Evolutionary conservation across 75 land plant species (phyloP).

Genomic region (Cunninghamia lanceolata): DNA sequence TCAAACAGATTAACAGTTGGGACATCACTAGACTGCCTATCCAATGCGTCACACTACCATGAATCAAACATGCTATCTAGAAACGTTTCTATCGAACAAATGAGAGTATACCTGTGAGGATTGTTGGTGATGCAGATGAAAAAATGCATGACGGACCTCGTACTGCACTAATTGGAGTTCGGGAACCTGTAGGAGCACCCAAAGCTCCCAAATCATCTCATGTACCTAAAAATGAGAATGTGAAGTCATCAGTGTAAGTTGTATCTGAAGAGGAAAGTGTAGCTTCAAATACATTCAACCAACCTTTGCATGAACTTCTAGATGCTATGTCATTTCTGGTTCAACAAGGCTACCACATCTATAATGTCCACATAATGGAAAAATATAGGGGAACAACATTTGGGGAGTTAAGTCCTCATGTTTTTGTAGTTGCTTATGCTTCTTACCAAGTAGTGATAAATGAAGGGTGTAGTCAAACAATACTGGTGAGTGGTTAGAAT

Average conservation of each 20-base stretch:
- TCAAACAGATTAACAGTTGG: conserved; percentile 18
- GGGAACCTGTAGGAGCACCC: conserved; percentile 86
- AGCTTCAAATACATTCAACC: conserved; percentile 39
- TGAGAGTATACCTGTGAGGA: conserved; percentile 72
- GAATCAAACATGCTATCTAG: conserved; percentile 34
- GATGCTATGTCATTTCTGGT: conserved; percentile 78
- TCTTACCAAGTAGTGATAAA: conserved; percentile 89
- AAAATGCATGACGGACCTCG: conserved; percentile 58
- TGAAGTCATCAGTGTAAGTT: conserved; percentile 26
- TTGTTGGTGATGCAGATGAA: conserved; percentile 86
- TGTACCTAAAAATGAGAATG: conserved; percentile 32
- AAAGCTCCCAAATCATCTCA: conserved; percentile 49
- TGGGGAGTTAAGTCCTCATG: conserved; percentile 97
- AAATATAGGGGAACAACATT: conserved; percentile 91
- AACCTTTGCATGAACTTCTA: conserved; percentile 75
- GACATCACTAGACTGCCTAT: conserved; percentile 26
- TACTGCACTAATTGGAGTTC: conserved; percentile 82
- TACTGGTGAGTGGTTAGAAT: conserved; percentile 98
- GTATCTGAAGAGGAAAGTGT: conserved; percentile 39
- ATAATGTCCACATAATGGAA: conserved; percentile 95
- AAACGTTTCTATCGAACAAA: conserved; percentile 34
- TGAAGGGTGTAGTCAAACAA: conserved; percentile 82
- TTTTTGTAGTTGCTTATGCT: conserved; percentile 98
- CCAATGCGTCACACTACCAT: conserved; percentile 21
- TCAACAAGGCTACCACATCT: conserved; percentile 85